phyloP scores from a whole-genome alignment of 169 alveolate genomes.

The Eimeria acervulina region DNA sequence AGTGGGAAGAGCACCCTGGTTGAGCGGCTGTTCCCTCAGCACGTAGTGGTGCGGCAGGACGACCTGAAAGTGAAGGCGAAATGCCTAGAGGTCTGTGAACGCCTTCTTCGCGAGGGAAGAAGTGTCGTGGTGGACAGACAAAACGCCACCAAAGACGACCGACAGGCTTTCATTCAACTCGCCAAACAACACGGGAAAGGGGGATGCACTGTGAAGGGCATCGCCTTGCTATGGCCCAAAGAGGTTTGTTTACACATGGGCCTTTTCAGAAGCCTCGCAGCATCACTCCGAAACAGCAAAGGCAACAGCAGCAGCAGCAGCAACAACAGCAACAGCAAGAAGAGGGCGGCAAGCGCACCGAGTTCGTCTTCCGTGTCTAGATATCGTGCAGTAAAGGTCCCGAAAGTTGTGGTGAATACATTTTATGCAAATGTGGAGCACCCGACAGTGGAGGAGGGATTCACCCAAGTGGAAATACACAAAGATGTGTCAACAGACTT shows the following conservation, averaged over 20 bases:
- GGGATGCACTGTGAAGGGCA: constrained; percentile 8
- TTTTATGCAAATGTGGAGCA: constrained; percentile 79
- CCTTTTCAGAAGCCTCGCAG: constrained; percentile 59
- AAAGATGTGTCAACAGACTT: constrained; percentile 23
- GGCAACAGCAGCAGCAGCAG: not conserved
- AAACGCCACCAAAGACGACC: constrained; percentile 63
- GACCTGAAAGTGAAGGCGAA: constrained; percentile 76
- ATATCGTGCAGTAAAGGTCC: constrained; percentile 58
- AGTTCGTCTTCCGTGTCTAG: constrained; percentile 19
- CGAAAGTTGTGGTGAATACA: constrained; percentile 53
- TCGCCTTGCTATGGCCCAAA: constrained; percentile 78
- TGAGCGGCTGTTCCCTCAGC: constrained; percentile 19
- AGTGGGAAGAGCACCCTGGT: constrained; percentile 83
- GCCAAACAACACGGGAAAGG: constrained; percentile 44
- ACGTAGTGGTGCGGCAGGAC: constrained; percentile 77
- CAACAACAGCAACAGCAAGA: not conserved
- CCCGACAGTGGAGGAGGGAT: constrained; percentile 71
- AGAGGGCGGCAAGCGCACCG: not conserved
- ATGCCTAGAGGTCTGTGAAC: constrained; percentile 66
- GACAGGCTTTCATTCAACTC: constrained; percentile 72
- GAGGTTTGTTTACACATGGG: constrained; percentile 77
- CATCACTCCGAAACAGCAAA: not conserved
- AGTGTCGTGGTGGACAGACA: constrained; percentile 81
- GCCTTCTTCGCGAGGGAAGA: constrained; percentile 53
- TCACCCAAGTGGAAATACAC: constrained; percentile 6